A percentile compares a stretch with the other conserved stretches of the same genome.
phyloP scores from a whole-genome alignment of 805 yeast genomes.

The Teunomyces atbi region DNA sequence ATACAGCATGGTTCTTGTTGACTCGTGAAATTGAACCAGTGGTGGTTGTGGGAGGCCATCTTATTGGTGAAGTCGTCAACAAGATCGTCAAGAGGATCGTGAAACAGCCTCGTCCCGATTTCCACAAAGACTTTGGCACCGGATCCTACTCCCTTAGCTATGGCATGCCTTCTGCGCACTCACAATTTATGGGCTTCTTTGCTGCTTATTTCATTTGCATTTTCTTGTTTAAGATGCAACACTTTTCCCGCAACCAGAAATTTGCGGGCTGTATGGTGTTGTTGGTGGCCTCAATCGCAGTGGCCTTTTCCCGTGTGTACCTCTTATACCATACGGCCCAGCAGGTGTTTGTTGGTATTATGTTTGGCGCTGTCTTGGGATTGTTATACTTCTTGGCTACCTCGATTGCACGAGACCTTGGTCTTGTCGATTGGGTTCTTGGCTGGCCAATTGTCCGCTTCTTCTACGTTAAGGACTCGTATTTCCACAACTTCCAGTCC shows the following conservation, averaged over 20 bases:
- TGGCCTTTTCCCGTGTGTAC: constrained; percentile 72
- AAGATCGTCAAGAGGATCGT: constrained; percentile 61
- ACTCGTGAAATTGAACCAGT: constrained; percentile 86
- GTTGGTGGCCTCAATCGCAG: constrained; percentile 32
- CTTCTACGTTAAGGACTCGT: constrained; percentile 61
- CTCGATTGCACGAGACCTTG: constrained; percentile 59
- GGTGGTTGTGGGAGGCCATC: constrained; percentile 81
- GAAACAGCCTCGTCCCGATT: constrained; percentile 74
- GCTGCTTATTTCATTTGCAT: constrained; percentile 54
- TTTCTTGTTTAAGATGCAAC: constrained; percentile 41
- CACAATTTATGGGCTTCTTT: constrained; percentile 91
- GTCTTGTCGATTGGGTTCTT: constrained; percentile 65
- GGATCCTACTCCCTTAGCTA: constrained; percentile 56
- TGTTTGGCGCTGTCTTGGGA: constrained; percentile 63
- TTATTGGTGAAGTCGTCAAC: constrained; percentile 71
- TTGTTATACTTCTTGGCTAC: constrained; percentile 52
- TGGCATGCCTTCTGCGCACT: constrained; percentile 98
- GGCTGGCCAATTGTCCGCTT: constrained; percentile 51
- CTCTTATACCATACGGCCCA: constrained; percentile 69
- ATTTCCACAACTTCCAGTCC: constrained; percentile 46
- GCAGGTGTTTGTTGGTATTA: constrained; percentile 74
- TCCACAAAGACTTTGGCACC: constrained; percentile 44
- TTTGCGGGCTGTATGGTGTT: constrained; percentile 26
- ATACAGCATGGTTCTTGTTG: constrained; percentile 78
- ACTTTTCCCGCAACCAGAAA: constrained; percentile 26